These are phyloP conservation scores for Heritiera fomes DNA, from an alignment of 345 rosid genomes.

Conservation along the genomic window DNA sequence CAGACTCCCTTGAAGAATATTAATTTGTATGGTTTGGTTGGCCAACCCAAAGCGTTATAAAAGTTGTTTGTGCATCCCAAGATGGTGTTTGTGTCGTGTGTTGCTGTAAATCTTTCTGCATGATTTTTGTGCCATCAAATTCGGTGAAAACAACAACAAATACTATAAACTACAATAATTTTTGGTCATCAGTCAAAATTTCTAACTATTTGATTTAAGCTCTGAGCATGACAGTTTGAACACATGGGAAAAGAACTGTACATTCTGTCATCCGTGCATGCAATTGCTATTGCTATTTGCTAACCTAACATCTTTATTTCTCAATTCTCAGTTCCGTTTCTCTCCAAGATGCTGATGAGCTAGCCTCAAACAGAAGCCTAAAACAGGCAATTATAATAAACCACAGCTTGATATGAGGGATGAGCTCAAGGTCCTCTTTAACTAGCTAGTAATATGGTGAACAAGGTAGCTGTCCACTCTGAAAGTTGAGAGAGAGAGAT, in stretches of 20 bases:
- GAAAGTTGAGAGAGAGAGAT: background rate
- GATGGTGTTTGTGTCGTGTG: conserved; percentile 21
- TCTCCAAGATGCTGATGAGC: background rate
- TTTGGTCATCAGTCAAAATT: background rate
- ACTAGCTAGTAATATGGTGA: conserved; percentile 2
- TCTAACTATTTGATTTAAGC: conserved; percentile 10
- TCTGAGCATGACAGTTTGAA: conserved; percentile 12
- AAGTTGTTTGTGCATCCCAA: conserved; percentile 44
- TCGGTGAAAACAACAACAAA: conserved; percentile 11
- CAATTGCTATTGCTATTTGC: background rate
- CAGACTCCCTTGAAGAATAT: conserved; percentile 21
- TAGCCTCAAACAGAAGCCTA: background rate
- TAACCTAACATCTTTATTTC: background rate
- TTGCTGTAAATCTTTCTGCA: conserved; percentile 13
- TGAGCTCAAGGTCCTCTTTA: conserved; percentile 31
- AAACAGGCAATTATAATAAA: background rate
- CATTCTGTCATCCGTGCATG: background rate
- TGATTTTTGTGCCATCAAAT: conserved; percentile 34
- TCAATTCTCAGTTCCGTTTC: background rate
- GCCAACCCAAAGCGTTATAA: conserved; percentile 27
- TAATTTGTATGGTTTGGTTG: conserved; percentile 13
- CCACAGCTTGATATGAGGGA: background rate
- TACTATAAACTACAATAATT: background rate
- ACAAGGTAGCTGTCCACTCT: conserved; percentile 27
- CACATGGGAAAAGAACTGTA: background rate